Evolutionary conservation across 2,329 filamentous ascomycete species (phyloP), one percentile per base, ranked within the genome.

Genomic region (Sordariomycetes sp.): DNA sequence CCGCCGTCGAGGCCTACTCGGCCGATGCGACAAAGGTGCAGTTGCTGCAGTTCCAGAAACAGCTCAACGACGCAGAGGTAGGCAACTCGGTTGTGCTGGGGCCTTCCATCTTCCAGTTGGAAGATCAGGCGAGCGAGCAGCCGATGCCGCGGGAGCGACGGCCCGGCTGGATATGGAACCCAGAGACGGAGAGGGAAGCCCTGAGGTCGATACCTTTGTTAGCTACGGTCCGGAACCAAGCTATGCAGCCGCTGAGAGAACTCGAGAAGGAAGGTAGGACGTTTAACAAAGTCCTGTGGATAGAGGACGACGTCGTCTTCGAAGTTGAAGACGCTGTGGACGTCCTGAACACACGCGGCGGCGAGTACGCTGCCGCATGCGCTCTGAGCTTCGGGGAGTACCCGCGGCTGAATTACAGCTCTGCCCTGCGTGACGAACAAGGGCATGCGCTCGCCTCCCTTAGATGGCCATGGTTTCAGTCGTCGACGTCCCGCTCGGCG

Each of bases 51-150:
- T 58, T 86, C 19, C 75, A 81, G 37, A 43, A 40, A 2, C 54
- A 69, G 35, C 57, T 85, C 8, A 70, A 63, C 4, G 80, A 71
- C 49, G 64, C 86, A 37, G 74, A 71, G 21, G 69, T 82, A 15
- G 69, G 78, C 44, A 79, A 84, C 53, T 79, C 75, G 33, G 79
- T 79, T 3, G 81, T 76, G 38, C 77, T 72, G 53, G 81, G 85
- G 51, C 58, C 74, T 35, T 78, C 76, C 5, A 82, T 80, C 42
- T 46, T 43, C 3, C 52, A 63, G 21, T 60, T 41, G 8, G 25
- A 30, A 19, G 18, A 18, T 4, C n/a, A 30, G n/a, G 33, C 26
- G 19, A 20, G n/a, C 33, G n/a, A 23, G 8, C n/a, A 19, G 25
- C 33, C 27, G 11, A 10, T n/a, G 32, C 14, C 16, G 5, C 12